Conservation (phyloP, 2,329 filamentous ascomycete species). For the Atkinsonella texensis region DNA sequence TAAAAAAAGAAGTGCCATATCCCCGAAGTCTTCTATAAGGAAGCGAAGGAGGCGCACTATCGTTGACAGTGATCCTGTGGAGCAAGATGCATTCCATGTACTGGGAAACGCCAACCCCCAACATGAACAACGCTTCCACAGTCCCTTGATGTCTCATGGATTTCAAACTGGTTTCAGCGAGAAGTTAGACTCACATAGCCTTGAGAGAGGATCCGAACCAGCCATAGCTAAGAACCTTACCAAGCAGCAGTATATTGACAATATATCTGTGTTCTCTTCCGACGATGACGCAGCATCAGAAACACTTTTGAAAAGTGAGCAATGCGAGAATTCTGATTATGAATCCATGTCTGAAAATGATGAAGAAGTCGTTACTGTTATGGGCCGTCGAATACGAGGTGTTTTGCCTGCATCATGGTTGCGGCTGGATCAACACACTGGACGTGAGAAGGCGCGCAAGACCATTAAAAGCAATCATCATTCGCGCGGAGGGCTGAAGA, state of each 20-base stretch:
- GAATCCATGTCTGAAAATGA: conserved; percentile 27
- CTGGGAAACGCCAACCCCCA: neutral
- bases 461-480: conserved; percentile 15
- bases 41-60: conserved; percentile 20
- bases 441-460: conserved; percentile 19
- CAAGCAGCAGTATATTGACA: neutral
- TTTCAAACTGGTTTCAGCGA: neutral
- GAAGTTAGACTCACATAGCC: neutral
- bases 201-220: neutral
- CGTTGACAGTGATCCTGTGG: conserved; percentile 20
- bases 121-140: neutral
- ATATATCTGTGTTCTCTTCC: neutral
- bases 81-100: conserved; percentile 5
- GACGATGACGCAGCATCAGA: neutral
- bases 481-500: conserved; percentile 23
- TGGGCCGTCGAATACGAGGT: conserved; percentile 39
- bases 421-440: conserved; percentile 40
- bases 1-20: conserved; percentile 13
- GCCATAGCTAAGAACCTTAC: neutral
- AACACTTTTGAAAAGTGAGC: neutral
- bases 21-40: conserved; percentile 15
- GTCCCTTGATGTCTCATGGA: neutral
- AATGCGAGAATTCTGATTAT: conserved; percentile 7
- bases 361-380: conserved; percentile 27
- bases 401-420: conserved; percentile 58